Conservation (phyloP, 2,329 filamentous ascomycete species). For the Phaeosphaeria sp. region DNA sequence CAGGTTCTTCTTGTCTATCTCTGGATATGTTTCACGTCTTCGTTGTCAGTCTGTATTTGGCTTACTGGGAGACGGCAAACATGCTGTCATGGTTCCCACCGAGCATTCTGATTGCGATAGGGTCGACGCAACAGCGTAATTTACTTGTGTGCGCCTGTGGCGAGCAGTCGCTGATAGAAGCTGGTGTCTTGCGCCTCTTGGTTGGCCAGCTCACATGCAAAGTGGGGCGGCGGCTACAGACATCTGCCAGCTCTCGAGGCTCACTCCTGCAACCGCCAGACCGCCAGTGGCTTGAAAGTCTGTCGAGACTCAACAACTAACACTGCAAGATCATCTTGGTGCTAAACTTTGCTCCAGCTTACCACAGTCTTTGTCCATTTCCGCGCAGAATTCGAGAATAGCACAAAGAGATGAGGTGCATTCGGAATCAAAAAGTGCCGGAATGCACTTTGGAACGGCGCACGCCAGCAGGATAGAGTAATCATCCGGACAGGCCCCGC, state of each 20-base stretch:
- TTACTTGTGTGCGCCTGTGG: background rate
- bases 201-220: slow-evolving; percentile 4
- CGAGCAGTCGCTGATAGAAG: background rate
- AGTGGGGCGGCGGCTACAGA: slow-evolving; percentile 19
- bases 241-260: slow-evolving; percentile 2
- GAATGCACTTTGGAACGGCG: slow-evolving; percentile 7
- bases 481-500: background rate
- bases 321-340: background rate
- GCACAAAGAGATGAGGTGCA: slow-evolving; percentile 14
- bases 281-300: slow-evolving; percentile 6
- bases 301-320: background rate
- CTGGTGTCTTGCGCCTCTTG: background rate
- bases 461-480: slow-evolving; percentile 4
- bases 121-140: background rate
- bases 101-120: background rate
- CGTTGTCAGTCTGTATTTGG: background rate
- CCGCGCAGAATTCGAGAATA: background rate
- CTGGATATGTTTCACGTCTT: background rate
- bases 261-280: slow-evolving; percentile 14
- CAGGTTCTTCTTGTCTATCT: background rate
- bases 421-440: slow-evolving; percentile 22
- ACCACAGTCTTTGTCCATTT: background rate
- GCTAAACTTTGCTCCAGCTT: background rate
- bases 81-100: background rate
- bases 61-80: background rate